Base-by-base conservation (phyloP, 352 stramenopile genomes). In the Globisporangium nodosum region DNA sequence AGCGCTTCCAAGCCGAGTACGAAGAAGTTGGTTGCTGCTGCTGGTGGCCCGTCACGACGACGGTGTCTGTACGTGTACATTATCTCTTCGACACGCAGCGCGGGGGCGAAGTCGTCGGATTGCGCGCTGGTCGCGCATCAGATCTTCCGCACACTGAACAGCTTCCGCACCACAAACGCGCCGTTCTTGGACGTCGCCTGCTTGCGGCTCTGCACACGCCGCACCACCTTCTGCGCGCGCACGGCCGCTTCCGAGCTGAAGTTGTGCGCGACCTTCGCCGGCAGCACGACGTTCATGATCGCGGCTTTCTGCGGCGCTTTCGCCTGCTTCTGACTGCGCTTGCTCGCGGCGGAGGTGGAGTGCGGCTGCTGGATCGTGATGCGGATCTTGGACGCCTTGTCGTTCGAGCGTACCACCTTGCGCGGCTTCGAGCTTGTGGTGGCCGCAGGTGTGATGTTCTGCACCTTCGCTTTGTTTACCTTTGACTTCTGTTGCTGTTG, bases 81-180 rank as follows among this genome's bases (percentile, higher is more conserved):
- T n/a, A 18, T 63, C 13, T 56, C 35, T 40, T 43, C 37, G 3
- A 43, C 37, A 66, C 50, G 56, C 27, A 20, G 20, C 33, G 56
- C 3, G 18, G 13, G 37, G 35, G 0, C 1, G 40, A 47, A 15
- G 21, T 57, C 63, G 2, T 35, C 18, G 42, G 70, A n/a, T 70
- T 67, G 43, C 73, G 35, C 8, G 35, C 35, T 4, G 35, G 35
- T 42, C 35, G 35, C 12, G 3, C 37, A 15, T 81, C 64, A 49
- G 43, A 49, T 9, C 43, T 73, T 82, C 33, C 70, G 65, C 49
- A 74, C 63, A 4, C 56, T 49, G 45, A 73, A 66, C 20, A 72
- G 71, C 64, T 83, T 81, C 54, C 77, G 77, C 35, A 86, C 69
- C 42, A 84, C 67, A 39, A 88, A 76, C 15, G 45, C 70, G 11